A percentile compares a stretch with the other conserved stretches of the same genome.
Conservation (phyloP, 2,329 filamentous ascomycete species). For the Thermomyces lanuginosus region DNA sequence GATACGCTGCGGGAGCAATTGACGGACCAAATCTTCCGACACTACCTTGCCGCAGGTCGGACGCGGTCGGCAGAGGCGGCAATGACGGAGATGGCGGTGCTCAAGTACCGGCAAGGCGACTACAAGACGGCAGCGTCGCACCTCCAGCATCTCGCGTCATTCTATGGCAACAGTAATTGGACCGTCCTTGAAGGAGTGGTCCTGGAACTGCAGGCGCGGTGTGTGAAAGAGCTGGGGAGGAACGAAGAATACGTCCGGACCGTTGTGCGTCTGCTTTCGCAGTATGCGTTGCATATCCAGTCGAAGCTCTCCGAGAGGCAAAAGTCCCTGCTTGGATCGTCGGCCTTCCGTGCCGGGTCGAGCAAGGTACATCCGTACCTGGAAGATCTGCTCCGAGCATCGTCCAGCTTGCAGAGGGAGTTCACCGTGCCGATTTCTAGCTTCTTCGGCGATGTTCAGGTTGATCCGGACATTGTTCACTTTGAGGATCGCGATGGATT, state of each 20-base stretch:
- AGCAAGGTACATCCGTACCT: conserved; percentile 20
- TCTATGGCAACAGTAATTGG: conserved; percentile 68
- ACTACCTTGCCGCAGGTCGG: conserved; percentile 66
- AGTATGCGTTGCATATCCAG: conserved; percentile 20
- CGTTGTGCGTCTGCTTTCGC: conserved; percentile 47
- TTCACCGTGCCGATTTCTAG: conserved; percentile 51
- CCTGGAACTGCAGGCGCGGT: conserved; percentile 70
- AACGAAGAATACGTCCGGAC: conserved; percentile 66
- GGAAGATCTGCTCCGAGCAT: conserved; percentile 31
- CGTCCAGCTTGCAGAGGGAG: conserved; percentile 40
- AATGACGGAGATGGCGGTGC: conserved; percentile 68
- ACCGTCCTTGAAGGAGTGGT: conserved; percentile 63
- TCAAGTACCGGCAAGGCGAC: conserved; percentile 64
- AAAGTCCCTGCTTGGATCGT: conserved; percentile 16
- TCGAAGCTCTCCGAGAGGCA: conserved; percentile 16
- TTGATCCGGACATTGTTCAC: conserved; percentile 55
- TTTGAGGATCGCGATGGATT: conserved; percentile 60
- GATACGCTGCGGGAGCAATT: conserved; percentile 54
- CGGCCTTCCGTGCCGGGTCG: conserved; percentile 15
- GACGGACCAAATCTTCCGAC: conserved; percentile 69
- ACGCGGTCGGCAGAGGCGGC: conserved; percentile 59
- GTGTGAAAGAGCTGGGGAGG: conserved; percentile 58
- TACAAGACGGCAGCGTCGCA: conserved; percentile 57
- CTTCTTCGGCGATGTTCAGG: conserved; percentile 55
- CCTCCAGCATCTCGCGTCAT: conserved; percentile 61